These are phyloP conservation scores for Daldinia caldariorum DNA, from an alignment of 495 filamentous ascomycete genomes.

Conservation along the genomic window DNA sequence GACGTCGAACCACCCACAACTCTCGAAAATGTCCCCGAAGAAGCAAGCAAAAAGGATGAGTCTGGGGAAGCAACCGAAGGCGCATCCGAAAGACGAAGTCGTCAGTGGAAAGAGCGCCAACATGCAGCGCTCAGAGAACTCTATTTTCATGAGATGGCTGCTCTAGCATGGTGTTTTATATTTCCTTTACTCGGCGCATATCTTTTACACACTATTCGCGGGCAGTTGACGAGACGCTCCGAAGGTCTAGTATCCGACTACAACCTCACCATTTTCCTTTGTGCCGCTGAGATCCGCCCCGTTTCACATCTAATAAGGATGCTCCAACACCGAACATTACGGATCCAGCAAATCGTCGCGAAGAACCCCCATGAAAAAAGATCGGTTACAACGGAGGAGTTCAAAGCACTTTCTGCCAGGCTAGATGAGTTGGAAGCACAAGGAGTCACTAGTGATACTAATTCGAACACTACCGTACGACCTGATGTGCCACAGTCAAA, in stretches of 20 bases:
- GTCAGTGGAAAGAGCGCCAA: constrained; percentile 38
- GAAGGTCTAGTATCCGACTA: constrained; percentile 90
- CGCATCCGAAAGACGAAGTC: constrained; percentile 25
- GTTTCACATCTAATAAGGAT: constrained; percentile 82
- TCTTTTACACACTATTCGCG: constrained; percentile 78
- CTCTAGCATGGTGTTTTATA: constrained; percentile 80
- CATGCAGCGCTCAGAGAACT: constrained; percentile 68
- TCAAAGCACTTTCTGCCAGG: constrained; percentile 68
- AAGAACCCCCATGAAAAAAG: constrained; percentile 58
- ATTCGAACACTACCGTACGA: constrained; percentile 36
- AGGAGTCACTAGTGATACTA: constrained; percentile 51
- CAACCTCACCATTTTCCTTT: constrained; percentile 92
- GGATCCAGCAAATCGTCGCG: constrained; percentile 80
- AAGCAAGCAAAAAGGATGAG: constrained; percentile 41
- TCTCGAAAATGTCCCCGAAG: constrained; percentile 56
- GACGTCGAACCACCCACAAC: constrained; percentile 53
- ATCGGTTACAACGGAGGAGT: constrained; percentile 53
- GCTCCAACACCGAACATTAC: constrained; percentile 78
- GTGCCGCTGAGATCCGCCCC: constrained; percentile 87
- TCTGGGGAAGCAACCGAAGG: constrained; percentile 4
- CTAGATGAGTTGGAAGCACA: constrained; percentile 76
- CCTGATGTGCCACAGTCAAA: constrained; percentile 42
- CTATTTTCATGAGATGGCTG: constrained; percentile 75
- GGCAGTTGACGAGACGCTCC: constrained; percentile 79
- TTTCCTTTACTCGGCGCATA: constrained; percentile 81